Percentiles rank a stretch among this genome's conserved stretches.
Evolutionary conservation across 495 filamentous ascomycete genomes (phyloP).

Genomic region (Chlorociboria aeruginascens): DNA sequence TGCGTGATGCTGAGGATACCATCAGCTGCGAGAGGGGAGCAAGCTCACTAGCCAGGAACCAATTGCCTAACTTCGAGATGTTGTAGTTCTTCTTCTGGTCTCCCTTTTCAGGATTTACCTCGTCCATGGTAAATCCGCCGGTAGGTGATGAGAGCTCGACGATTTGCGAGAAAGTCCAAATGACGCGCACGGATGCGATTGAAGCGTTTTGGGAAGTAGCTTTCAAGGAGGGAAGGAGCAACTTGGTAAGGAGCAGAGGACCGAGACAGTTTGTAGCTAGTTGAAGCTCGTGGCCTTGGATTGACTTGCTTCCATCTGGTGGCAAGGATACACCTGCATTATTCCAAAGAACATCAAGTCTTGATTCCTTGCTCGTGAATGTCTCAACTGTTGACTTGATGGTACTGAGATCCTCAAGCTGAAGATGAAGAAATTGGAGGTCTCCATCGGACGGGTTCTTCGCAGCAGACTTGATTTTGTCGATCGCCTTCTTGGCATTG

Average conservation of each 20-base stretch:
- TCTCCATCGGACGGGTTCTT: too few relatives aligned
- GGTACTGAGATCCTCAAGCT: conserved; percentile 23
- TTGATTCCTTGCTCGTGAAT: conserved; percentile 26
- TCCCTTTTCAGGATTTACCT: conserved; percentile 16
- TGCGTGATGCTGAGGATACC: conserved; percentile 20
- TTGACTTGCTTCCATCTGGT: conserved; percentile 19
- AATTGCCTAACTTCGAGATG: conserved; percentile 24
- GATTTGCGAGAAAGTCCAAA: conserved; percentile 26
- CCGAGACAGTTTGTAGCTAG: conserved; percentile 32
- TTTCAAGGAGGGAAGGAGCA: conserved; percentile 29
- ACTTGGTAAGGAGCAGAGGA: conserved; percentile 29
- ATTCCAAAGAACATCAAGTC: conserved; percentile 48
- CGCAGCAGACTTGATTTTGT: too few relatives aligned
- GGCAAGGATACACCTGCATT: conserved; percentile 59
- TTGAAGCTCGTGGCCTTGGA: conserved; percentile 24
- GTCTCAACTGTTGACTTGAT: conserved; percentile 19
- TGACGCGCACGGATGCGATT: conserved; percentile 30
- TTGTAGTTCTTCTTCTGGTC: too few relatives aligned
- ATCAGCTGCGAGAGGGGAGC: conserved; percentile 4
- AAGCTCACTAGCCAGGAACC: conserved; percentile 22
- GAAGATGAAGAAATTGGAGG: too few relatives aligned
- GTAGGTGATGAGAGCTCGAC: conserved; percentile 13
- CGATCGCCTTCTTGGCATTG: too few relatives aligned
- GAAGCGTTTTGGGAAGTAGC: conserved; percentile 29
- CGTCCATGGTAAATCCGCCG: conserved; percentile 22